A percentile compares a stretch with the other conserved stretches of the same genome.
These are phyloP conservation scores for Colletotrichum simmondsii DNA, from an alignment of 2,329 filamentous ascomycete species.

Conservation along the genomic window DNA sequence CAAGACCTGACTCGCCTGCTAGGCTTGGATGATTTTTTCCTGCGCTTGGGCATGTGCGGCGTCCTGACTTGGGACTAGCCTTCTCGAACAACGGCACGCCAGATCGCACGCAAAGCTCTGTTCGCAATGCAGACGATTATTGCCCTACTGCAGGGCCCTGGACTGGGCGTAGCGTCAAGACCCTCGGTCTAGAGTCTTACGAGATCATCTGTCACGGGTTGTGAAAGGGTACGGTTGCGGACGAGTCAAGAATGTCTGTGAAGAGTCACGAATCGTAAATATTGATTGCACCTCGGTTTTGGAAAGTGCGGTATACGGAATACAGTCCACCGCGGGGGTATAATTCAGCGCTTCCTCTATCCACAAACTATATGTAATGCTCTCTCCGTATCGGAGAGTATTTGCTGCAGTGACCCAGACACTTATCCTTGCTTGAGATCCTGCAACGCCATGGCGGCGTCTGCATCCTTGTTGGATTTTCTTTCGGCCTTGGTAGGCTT, in stretches of 20 bases:
- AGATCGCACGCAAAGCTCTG: neutral
- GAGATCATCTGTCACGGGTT: neutral
- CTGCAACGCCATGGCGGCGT: conserved; percentile 17
- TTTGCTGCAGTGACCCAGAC: neutral
- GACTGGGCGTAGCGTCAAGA: neutral
- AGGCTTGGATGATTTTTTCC: neutral
- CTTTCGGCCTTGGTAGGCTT: neutral
- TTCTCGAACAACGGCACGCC: neutral
- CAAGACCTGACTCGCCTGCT: neutral
- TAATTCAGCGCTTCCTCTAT: conserved; percentile 6
- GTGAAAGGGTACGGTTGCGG: neutral
- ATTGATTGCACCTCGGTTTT: neutral
- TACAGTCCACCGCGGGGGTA: conserved; percentile 11
- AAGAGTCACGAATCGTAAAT: neutral
- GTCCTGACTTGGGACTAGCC: neutral
- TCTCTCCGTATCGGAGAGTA: neutral
- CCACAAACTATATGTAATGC: neutral
- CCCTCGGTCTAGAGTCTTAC: neutral
- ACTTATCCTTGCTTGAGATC: neutral
- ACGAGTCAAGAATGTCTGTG: neutral
- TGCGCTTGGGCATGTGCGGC: neutral
- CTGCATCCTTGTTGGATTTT: neutral
- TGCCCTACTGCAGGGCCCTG: neutral
- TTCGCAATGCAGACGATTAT: neutral
- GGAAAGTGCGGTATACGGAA: neutral